phyloP scores from a whole-genome alignment of 1,139 yeast species.

The Geotrichum klebahnii region DNA sequence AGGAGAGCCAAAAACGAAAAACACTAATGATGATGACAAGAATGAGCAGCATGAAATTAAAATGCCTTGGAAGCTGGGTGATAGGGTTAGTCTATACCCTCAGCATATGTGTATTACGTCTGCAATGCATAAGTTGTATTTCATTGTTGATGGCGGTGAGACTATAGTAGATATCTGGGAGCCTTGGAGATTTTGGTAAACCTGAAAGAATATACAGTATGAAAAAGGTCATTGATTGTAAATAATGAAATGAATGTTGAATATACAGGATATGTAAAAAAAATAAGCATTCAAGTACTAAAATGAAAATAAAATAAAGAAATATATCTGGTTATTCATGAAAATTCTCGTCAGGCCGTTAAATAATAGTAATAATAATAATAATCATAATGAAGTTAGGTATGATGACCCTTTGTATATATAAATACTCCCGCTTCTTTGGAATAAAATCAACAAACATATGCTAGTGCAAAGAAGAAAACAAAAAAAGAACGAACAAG shows the following conservation, averaged over 20 bases:
- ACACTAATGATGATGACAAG: conserved; percentile 55
- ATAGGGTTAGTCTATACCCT: conserved; percentile 55
- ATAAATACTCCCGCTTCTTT: too few species aligned
- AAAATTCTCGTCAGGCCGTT: too few species aligned
- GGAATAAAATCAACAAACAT: not conserved
- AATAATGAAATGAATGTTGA: not conserved
- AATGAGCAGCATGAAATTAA: conserved; percentile 23
- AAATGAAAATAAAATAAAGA: too few species aligned
- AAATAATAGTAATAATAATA: too few species aligned
- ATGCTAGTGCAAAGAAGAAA: not conserved
- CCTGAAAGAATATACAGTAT: conserved; percentile 7
- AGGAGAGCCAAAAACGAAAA: conserved; percentile 40
- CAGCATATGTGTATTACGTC: conserved; percentile 77
- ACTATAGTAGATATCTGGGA: conserved; percentile 64
- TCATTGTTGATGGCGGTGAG: conserved; percentile 49
- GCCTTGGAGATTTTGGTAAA: conserved; percentile 65
- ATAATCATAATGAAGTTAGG: too few species aligned
- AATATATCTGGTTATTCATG: too few species aligned
- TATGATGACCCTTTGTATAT: too few species aligned
- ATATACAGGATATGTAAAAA: not conserved
- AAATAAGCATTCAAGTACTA: too few species aligned
- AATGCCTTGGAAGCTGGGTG: conserved; percentile 47
- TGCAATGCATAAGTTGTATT: conserved; percentile 58
- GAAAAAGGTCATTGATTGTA: not conserved
- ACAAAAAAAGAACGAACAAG: not conserved